Percentiles rank a stretch among this genome's conserved stretches.
Conservation (phyloP, 108 stramenopile species). For the Fragilariopsis cylindrus region DNA sequence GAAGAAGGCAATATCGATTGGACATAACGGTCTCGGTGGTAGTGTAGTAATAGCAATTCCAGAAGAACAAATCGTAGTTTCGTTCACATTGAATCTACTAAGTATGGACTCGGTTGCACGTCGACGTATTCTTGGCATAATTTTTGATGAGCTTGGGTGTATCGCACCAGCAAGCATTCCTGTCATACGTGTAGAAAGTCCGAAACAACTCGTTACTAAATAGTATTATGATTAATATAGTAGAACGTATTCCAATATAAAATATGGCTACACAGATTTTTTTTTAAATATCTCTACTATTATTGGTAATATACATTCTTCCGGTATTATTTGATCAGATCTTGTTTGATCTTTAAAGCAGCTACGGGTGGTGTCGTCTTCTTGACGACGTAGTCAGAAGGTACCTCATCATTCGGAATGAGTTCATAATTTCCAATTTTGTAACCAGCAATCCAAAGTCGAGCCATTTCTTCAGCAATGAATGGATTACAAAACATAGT, state of each 20-base stretch:
- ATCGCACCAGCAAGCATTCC: not conserved
- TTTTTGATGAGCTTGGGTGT: conserved; percentile 7
- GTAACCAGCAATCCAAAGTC: conserved; percentile 30
- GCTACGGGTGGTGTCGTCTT: too few species aligned
- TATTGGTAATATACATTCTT: too few species aligned
- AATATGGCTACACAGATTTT: too few species aligned
- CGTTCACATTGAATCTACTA: conserved; percentile 2
- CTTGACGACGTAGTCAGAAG: not conserved
- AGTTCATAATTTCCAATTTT: conserved; percentile 7
- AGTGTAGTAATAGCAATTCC: conserved; percentile 21
- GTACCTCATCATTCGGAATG: conserved; percentile 22
- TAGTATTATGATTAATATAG: too few species aligned
- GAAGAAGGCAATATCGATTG: conserved; percentile 11
- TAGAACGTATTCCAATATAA: too few species aligned
- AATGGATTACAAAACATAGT: conserved; percentile 16
- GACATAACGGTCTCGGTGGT: conserved; percentile 43
- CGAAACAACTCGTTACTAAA: too few species aligned
- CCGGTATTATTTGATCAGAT: too few species aligned
- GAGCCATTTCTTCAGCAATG: conserved; percentile 22
- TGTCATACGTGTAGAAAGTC: not conserved
- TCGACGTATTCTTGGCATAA: not conserved
- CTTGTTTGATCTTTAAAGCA: too few species aligned
- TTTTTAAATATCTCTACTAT: too few species aligned
- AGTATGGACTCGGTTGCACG: not conserved
- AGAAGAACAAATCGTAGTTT: not conserved